phyloP scores from a whole-genome alignment of 2,329 filamentous ascomycete species.

The Aureobasidium sp. region DNA sequence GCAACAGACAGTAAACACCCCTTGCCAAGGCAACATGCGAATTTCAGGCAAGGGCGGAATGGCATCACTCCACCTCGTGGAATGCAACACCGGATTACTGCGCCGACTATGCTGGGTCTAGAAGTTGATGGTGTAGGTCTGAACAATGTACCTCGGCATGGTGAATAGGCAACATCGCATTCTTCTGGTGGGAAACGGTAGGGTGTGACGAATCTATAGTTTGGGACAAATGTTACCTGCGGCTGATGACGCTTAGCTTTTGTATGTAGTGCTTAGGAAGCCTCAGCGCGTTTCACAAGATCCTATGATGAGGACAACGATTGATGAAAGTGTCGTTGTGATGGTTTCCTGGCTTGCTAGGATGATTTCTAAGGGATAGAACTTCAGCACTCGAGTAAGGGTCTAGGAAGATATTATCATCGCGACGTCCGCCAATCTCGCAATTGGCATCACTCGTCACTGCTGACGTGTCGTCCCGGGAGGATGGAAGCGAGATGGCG shows the following conservation, averaged over 20 bases:
- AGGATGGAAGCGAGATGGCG: background rate
- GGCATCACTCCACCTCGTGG: background rate
- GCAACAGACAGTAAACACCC: background rate
- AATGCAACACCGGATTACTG: background rate
- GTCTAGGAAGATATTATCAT: background rate
- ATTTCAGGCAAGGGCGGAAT: background rate
- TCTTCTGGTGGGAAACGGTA: background rate
- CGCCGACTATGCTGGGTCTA: background rate
- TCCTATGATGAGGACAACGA: too few relatives aligned
- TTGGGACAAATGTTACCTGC: too few relatives aligned
- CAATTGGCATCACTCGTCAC: background rate
- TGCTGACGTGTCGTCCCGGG: background rate
- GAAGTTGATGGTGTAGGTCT: background rate
- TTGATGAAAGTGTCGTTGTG: too few relatives aligned
- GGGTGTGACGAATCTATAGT: background rate
- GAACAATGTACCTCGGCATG: background rate
- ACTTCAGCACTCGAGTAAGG: background rate
- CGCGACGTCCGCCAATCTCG: background rate
- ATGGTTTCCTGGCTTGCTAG: too few relatives aligned
- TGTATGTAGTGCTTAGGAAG: too few relatives aligned
- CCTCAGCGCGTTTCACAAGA: too few relatives aligned
- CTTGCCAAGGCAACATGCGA: background rate
- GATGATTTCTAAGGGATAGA: background rate
- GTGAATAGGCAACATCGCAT: background rate
- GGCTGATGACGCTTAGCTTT: too few relatives aligned